phyloP scores from a whole-genome alignment of 805 yeast species.

The Candida orba region DNA sequence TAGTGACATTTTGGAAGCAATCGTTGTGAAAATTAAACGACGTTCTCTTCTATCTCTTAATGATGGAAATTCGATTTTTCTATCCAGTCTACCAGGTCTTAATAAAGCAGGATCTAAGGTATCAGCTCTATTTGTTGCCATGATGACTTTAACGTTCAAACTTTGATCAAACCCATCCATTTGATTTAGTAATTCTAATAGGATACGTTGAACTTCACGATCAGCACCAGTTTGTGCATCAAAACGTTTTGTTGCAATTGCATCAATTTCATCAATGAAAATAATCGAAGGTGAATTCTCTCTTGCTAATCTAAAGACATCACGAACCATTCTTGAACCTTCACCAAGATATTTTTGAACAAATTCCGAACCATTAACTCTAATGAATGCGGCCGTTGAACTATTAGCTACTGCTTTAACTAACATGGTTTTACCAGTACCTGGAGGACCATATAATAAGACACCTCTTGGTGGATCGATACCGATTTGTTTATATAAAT shows the following conservation, averaged over 20 bases:
- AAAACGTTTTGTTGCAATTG: slow-evolving; percentile 97
- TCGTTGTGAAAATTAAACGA: slow-evolving; percentile 89
- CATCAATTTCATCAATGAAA: slow-evolving; percentile 97
- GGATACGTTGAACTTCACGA: slow-evolving; percentile 96
- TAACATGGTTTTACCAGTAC: slow-evolving; percentile 98
- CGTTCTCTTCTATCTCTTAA: slow-evolving; percentile 96
- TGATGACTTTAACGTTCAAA: slow-evolving; percentile 91
- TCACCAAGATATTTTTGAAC: slow-evolving; percentile 98
- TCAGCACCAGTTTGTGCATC: slow-evolving; percentile 99
- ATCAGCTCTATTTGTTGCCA: slow-evolving; percentile 99
- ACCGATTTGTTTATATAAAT: slow-evolving; percentile 93
- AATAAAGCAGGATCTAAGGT: slow-evolving; percentile 96
- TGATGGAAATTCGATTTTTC: slow-evolving; percentile 96
- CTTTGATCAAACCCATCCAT: slow-evolving; percentile 99
- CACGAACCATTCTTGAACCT: slow-evolving; percentile 99
- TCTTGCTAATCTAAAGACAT: slow-evolving; percentile 92
- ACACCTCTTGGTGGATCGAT: slow-evolving; percentile 99
- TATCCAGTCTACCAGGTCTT: slow-evolving; percentile 97
- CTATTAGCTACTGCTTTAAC: slow-evolving; percentile 98
- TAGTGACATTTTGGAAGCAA: slow-evolving; percentile 94
- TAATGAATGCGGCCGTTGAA: slow-evolving; percentile 90
- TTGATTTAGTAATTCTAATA: slow-evolving; percentile 91
- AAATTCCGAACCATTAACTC: slow-evolving; percentile 97
- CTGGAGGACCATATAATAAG: slow-evolving; percentile 97
- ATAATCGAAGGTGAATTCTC: slow-evolving; percentile 97